Evolutionary conservation across 176 grass and related monocot genomes (phyloP), one percentile per base, ranked within the genome.

Genomic region (Pontederia crassipes): DNA sequence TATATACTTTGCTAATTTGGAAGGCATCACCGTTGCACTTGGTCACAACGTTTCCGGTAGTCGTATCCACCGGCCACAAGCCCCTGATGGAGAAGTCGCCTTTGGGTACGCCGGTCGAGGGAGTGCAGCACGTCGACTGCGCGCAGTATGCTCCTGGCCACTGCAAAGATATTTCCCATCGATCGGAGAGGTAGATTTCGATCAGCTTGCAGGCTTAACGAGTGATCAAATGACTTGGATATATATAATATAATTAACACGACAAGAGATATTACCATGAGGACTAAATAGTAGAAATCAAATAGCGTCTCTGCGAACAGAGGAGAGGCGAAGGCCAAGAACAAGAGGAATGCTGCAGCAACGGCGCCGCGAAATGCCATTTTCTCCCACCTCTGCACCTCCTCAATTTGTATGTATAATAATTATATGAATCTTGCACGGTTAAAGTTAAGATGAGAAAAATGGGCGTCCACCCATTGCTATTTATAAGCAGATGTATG

Each of bases 131-230:
- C 1, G 48, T 58, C 12, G 73, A 77, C 61, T 58, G 57, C 51
- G 26, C 12, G 27, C 80, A 82, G 56, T 73, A 77, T 57, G 80
- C 80, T 57, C 80, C 80, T 53, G 80, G 74, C 80, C 80, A 82
- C 79, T 81, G 54, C 66, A 57, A 18, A 40, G 20, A 24, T 24
- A 24, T 24, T 24, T 24, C 20, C 20, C 20, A 24, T 24, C 20
- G 20, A 24, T 24, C n/a, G n/a, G n/a, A n/a, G n/a, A n/a, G n/a
- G n/a, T n/a, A n/a, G n/a, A n/a, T n/a, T n/a, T 24, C 20, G 20
- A 24, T 24, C 20, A 24, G 20, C 20, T 0, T 24, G 20, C 20
- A 24, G 20, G 20, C 20, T 24, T 24, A 24, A 24, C 20, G 20
- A 24, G 20, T 24, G 20, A 24, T 24, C 20, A 24, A 24, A 24